These are phyloP conservation scores for Pichia sp. DNA, from an alignment of 1,139 yeast species.

Conservation along the genomic window DNA sequence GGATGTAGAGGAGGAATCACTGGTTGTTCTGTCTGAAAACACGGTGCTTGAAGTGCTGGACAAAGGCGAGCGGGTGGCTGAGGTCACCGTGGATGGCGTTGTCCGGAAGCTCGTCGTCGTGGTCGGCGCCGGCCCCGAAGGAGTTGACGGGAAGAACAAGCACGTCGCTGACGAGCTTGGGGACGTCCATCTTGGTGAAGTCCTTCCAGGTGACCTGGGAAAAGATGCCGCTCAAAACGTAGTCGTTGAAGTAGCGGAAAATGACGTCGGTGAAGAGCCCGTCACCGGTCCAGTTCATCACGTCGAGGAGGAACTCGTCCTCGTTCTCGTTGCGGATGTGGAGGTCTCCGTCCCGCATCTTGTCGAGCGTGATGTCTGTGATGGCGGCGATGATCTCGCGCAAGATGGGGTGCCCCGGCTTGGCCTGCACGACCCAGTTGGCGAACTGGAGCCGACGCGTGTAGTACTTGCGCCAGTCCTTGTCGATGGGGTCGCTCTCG, in stretches of 20 bases:
- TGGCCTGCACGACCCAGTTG: constrained; percentile 76
- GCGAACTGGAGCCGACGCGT: constrained; percentile 75
- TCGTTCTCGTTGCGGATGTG: constrained; percentile 3
- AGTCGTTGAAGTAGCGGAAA: constrained; percentile 65
- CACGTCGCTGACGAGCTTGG: constrained; percentile 63
- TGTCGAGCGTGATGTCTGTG: constrained; percentile 66
- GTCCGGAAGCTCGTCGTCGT: constrained; percentile 36
- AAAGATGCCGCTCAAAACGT: constrained; percentile 33
- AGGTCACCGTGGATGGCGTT: constrained; percentile 66
- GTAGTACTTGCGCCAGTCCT: constrained; percentile 68
- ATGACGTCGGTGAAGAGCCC: constrained; percentile 88
- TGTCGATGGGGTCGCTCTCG: constrained; percentile 89
- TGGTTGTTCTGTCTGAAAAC: not conserved
- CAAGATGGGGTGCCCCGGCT: constrained; percentile 88
- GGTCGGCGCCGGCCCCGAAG: constrained; percentile 66
- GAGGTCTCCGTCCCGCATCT: constrained; percentile 11
- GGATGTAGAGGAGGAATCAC: not conserved
- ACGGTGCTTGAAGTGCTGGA: constrained; percentile 51
- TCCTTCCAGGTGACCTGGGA: constrained; percentile 50
- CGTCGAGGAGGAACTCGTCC: constrained; percentile 40
- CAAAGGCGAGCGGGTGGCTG: constrained; percentile 73
- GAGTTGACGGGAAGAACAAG: constrained; percentile 67
- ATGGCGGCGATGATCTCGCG: constrained; percentile 76
- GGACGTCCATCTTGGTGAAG: constrained; percentile 58
- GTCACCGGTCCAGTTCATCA: constrained; percentile 98